Evolutionary conservation across 2,329 filamentous ascomycete genomes (phyloP), one percentile per base, ranked within the genome.

Genomic region (Madurella fahalii): DNA sequence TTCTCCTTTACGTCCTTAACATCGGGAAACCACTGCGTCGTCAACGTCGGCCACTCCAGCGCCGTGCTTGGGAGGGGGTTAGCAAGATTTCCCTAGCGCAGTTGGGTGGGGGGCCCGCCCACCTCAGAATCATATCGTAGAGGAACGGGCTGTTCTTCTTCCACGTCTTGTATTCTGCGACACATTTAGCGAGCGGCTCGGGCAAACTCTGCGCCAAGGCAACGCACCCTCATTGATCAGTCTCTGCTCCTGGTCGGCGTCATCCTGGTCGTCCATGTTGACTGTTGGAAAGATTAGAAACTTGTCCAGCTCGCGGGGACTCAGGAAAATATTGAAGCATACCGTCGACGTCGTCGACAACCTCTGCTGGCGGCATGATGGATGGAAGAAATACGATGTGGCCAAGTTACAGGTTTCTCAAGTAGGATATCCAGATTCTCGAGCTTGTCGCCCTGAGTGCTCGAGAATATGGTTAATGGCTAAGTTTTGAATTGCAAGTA

Each of bases 131-230:
- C 84, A 96, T 90, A 71, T 99, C 94, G 72, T 99, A 99, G 65
- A 99, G 87, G 69, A 97, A 97, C 3, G 94, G 92, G 61, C 89
- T 90, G 74, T 99, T 99, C 79, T 99, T 99, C 81, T 99, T 99
- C 94, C 94, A 99, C 62, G 93, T 96, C 73, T 99, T 99, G 82
- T 99, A 99, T 72, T 99, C 94, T 91, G 65, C 40, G 34, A 16
- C 16, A 16, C 12, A 46, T 57, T 34, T 18, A 58, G 54, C 12
- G 31, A 5, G 46, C 43, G 43, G 20, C 44, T 41, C 37, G 17
- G 18, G 20, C 40, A 18, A 18, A 5, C 13, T 37, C 13, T 37
- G 13, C 11, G 16, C 13, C n/a, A 18, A 34, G 3, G 34, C 34
- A 37, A 47, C 55, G 2, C 76, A 87, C 87, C 89, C 77, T 99